These are phyloP conservation scores for Megacollybia marginata DNA, from an alignment of 768 basidiomycete genomes.

Conservation along the genomic window DNA sequence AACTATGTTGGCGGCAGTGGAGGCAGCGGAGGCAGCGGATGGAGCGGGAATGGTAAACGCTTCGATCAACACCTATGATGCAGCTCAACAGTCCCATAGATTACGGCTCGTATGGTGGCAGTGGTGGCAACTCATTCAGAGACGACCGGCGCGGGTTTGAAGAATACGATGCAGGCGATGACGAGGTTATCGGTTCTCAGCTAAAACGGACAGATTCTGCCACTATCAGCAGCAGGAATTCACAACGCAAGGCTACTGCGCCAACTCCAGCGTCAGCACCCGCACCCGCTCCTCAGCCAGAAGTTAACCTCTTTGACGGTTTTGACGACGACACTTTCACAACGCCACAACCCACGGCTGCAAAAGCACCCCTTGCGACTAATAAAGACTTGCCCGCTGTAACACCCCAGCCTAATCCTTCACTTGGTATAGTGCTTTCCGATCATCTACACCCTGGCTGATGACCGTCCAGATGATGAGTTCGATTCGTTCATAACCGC, in stretches of 20 bases:
- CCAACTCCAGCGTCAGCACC: slow-evolving; percentile 33
- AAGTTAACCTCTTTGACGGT: slow-evolving; percentile 69
- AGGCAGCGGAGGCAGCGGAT: slow-evolving; percentile 21
- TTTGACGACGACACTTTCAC: slow-evolving; percentile 62
- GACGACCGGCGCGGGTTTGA: slow-evolving; percentile 68
- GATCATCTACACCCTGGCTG: too few relatives aligned
- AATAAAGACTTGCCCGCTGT: too few relatives aligned
- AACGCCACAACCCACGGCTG: slow-evolving; percentile 33
- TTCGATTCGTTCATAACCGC: too few relatives aligned
- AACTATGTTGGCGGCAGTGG: slow-evolving; percentile 37
- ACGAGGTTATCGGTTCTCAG: slow-evolving; percentile 42
- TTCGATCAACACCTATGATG: slow-evolving; percentile 1
- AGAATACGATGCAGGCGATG: slow-evolving; percentile 95
- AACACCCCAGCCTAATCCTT: too few relatives aligned
- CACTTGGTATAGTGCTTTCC: too few relatives aligned
- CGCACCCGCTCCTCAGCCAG: slow-evolving; percentile 27
- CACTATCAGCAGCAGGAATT: slow-evolving; percentile 21
- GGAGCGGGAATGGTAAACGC: not conserved
- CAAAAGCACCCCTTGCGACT: not conserved
- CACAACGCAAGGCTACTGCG: slow-evolving; percentile 29
- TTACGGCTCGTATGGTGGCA: slow-evolving; percentile 17
- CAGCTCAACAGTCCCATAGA: slow-evolving; percentile 15
- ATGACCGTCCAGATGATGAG: too few relatives aligned
- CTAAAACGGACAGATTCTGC: slow-evolving; percentile 8
- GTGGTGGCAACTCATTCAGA: slow-evolving; percentile 43